Evolutionary conservation across 306 rosid genomes (phyloP), one percentile per base, ranked within the genome.

Genomic region (Gastrolobium bilobum): DNA sequence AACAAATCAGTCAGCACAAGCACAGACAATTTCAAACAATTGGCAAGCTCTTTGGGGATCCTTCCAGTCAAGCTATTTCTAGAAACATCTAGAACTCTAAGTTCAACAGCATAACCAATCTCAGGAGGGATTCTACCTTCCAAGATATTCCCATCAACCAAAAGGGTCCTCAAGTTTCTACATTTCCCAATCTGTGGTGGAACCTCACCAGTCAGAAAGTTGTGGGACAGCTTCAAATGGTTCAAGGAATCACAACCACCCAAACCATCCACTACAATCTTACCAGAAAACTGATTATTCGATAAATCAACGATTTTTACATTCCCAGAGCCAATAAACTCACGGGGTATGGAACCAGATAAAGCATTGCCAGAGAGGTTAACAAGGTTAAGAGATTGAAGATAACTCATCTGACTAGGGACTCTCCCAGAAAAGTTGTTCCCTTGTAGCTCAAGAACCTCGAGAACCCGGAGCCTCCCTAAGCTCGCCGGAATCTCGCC

Each of bases 41-140:
- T 85, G 30, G 78, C 85, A 7, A 87, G 76, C 86, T 79, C 86
- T 59, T 77, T 78, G 0, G 92, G 95, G 11, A 90, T 78, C 75
- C 76, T 81, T 14, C 80, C 85, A 0, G 91, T 90, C 37, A 90
- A 85, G 30, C 90, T 88, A 68, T 90, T 90, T 73, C 92, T 81
- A 43, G 95, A 90, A 82, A 90, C 87, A 85, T 90, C 95, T 2
- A 90, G 84, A 81, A 85, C 74, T 50, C 86, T 81, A 13, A 90
- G 95, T 47, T 88, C 91, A 31, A 61, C 78, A 31, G 63, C 30
- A 56, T 20, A 10, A 37, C 92, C 95, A 48, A 90, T 85, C 84
- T 79, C 85, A 15, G 75, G 10, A 54, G 92, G 95, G 51, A 90
- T 85, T 37, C 62, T 54, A 26, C 95, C 95, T 14, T 87, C 89